Conservation (phyloP, 202 grass and related monocot species). For the Schoenoplectus triqueter region DNA sequence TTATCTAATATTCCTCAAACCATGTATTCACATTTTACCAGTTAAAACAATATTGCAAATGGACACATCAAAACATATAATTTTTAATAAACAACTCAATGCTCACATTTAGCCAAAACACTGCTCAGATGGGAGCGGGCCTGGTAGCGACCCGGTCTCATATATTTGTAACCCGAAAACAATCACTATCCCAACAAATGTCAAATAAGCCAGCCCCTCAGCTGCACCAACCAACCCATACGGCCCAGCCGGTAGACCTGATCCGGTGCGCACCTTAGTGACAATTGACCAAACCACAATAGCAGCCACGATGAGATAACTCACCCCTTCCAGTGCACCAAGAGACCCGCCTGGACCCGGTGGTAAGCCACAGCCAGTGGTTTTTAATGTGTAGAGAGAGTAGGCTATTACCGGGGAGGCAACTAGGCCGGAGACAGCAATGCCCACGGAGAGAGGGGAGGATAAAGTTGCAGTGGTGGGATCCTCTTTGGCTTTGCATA, state of each 20-base stretch:
- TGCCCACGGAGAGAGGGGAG: slow-evolving; percentile 48
- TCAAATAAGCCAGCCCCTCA: slow-evolving; percentile 73
- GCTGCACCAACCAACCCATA: slow-evolving; percentile 70
- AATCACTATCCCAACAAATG: slow-evolving; percentile 43
- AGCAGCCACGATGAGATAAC: slow-evolving; percentile 70
- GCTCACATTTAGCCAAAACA: slow-evolving; percentile 60
- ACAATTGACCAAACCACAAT: slow-evolving; percentile 73
- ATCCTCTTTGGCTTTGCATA: slow-evolving; percentile 59
- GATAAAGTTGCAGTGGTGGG: slow-evolving; percentile 39
- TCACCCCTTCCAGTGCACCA: slow-evolving; percentile 74
- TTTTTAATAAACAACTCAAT: background rate
- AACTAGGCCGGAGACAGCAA: slow-evolving; percentile 45
- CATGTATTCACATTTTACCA: slow-evolving; percentile 10
- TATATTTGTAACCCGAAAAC: slow-evolving; percentile 82
- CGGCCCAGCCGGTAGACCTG: slow-evolving; percentile 67
- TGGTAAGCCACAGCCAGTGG: slow-evolving; percentile 71
- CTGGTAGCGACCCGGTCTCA: slow-evolving; percentile 64
- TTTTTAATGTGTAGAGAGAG: slow-evolving; percentile 73
- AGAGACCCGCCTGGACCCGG: slow-evolving; percentile 68
- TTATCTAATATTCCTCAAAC: background rate
- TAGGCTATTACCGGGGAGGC: slow-evolving; percentile 61
- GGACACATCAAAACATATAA: background rate
- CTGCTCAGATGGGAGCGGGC: slow-evolving; percentile 64
- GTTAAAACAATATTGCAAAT: slow-evolving; percentile 18
- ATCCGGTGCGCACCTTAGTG: slow-evolving; percentile 78